These are phyloP conservation scores for Diaporthe longicolla DNA, from an alignment of 2,329 filamentous ascomycete species.

Conservation along the genomic window DNA sequence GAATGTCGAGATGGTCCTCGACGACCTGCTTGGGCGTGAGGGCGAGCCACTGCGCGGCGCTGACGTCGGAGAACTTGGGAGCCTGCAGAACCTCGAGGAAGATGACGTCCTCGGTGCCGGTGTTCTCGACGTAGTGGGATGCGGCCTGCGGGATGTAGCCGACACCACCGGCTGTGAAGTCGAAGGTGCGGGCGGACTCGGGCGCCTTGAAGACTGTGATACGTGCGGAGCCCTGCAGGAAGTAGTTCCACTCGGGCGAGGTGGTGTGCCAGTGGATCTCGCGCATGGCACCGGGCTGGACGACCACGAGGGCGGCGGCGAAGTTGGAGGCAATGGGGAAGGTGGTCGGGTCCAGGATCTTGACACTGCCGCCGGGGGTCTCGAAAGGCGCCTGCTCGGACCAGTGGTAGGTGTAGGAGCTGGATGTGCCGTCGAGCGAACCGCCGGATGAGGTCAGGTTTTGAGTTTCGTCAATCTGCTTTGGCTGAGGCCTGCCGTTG, in stretches of 20 bases:
- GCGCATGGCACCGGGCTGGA: conserved; percentile 74
- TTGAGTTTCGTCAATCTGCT: conserved; percentile 58
- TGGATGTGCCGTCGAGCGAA: conserved; percentile 51
- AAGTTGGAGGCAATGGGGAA: conserved; percentile 71
- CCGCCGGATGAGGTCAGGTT: conserved; percentile 63
- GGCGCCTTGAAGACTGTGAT: conserved; percentile 70
- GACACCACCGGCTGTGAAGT: conserved; percentile 72
- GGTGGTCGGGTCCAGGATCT: conserved; percentile 69
- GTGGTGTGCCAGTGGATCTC: conserved; percentile 76
- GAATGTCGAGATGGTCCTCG: conserved; percentile 65
- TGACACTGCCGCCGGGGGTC: conserved; percentile 70
- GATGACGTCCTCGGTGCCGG: conserved; percentile 68
- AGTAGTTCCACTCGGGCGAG: conserved; percentile 73
- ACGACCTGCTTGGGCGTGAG: conserved; percentile 71
- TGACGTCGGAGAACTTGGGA: conserved; percentile 65
- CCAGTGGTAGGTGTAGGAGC: conserved; percentile 65
- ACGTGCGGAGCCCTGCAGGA: conserved; percentile 68
- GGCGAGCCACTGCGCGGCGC: conserved; percentile 71
- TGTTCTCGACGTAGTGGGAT: conserved; percentile 74
- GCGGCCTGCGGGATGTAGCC: conserved; percentile 69
- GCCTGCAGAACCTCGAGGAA: conserved; percentile 73
- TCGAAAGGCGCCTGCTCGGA: conserved; percentile 64
- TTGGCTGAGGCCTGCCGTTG: conserved; percentile 63
- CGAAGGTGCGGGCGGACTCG: conserved; percentile 65
- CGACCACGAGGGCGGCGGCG: conserved; percentile 68